Conservation (phyloP, 1,284 basidiomycete genomes). For the Sporisorium iseilematis-ciliati region DNA sequence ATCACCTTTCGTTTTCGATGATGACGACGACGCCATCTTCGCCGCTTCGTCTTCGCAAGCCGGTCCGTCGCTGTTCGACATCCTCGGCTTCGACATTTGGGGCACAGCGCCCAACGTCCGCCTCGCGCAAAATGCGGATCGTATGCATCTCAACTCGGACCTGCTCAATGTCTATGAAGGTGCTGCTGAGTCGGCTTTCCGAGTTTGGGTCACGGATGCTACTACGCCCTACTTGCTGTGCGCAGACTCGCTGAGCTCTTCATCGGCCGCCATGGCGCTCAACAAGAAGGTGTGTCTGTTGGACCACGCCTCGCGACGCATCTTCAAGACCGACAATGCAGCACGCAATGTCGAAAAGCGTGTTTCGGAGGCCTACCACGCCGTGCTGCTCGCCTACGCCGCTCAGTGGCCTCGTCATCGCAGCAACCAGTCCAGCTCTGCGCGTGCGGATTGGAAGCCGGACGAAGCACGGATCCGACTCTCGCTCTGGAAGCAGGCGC, state of each 20-base stretch:
- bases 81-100: constrained; percentile 47
- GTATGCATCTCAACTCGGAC: constrained; percentile 35
- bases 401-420: constrained; percentile 44
- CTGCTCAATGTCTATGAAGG: constrained; percentile 44
- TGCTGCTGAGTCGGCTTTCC: constrained; percentile 39
- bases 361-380: constrained; percentile 40
- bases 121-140: constrained; percentile 27
- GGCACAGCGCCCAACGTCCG: constrained; percentile 32
- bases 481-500: constrained; percentile 41
- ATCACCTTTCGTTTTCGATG: constrained; percentile 24
- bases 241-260: constrained; percentile 14
- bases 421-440: background rate
- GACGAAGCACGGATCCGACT: constrained; percentile 41
- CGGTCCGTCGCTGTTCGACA: constrained; percentile 24
- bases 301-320: constrained; percentile 36
- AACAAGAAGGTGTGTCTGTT: constrained; percentile 43
- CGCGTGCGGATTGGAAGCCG: constrained; percentile 17
- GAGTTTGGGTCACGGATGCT: constrained; percentile 42
- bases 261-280: constrained; percentile 30
- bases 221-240: constrained; percentile 36
- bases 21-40: constrained; percentile 8
- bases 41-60: constrained; percentile 1
- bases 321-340: constrained; percentile 31
- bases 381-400: constrained; percentile 41
- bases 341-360: constrained; percentile 38